Evolutionary conservation across 192 early-diverging fungal genomes (phyloP).

Genomic region (Backusella mclennaniae): DNA sequence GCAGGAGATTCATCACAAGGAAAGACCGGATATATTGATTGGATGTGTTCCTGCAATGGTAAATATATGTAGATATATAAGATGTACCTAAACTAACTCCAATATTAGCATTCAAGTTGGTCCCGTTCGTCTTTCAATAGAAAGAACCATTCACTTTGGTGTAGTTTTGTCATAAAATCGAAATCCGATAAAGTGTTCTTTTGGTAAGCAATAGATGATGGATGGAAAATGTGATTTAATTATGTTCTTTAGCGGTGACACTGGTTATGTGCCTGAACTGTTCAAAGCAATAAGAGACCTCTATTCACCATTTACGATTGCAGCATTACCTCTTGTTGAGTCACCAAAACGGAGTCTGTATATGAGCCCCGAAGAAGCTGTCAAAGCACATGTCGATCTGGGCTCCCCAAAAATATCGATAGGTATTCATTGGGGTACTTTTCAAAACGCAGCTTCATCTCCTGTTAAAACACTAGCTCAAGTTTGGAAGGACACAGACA

Average conservation of each 20-base stretch:
- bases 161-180: constrained; percentile 43
- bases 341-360: constrained; percentile 41
- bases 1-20: constrained; percentile 49
- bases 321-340: constrained; percentile 46
- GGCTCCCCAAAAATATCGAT: constrained; percentile 35
- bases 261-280: constrained; percentile 45
- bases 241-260: constrained; percentile 24
- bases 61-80: constrained; percentile 3
- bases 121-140: constrained; percentile 42
- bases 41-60: constrained; percentile 39
- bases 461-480: constrained; percentile 24
- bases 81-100: too few relatives aligned
- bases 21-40: constrained; percentile 39
- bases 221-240: background rate
- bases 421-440: constrained; percentile 55
- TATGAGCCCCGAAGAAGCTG: constrained; percentile 45
- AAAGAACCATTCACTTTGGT: constrained; percentile 45
- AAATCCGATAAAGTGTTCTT: constrained; percentile 40
- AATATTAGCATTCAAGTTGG: constrained; percentile 39
- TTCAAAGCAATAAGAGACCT: constrained; percentile 45
- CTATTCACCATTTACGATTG: constrained; percentile 47
- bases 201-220: constrained; percentile 15
- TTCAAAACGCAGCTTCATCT: constrained; percentile 44
- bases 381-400: constrained; percentile 40
- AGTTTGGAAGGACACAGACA: background rate